phyloP scores from a whole-genome alignment of 2,329 filamentous ascomycete species.

The Alternaria sp. region DNA sequence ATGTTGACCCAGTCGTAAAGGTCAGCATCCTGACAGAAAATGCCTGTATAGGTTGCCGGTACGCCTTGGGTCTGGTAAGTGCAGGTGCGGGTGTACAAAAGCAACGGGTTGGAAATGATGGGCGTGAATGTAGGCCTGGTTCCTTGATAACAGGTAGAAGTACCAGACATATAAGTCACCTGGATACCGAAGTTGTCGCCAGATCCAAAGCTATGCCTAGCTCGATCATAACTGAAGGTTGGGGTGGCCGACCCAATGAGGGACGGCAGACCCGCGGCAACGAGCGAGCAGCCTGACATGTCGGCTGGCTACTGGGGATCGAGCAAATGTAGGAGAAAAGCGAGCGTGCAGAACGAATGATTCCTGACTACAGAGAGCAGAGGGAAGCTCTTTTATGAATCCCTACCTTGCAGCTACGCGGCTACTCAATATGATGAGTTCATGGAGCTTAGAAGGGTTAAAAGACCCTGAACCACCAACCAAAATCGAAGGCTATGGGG shows the following conservation, averaged over 20 bases:
- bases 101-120: slow-evolving; percentile 10
- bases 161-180: slow-evolving; percentile 17
- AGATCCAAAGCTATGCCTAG: background rate
- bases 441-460: background rate
- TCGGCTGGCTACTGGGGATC: background rate
- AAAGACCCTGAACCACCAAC: background rate
- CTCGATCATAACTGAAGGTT: slow-evolving; percentile 16
- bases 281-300: slow-evolving; percentile 21
- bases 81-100: slow-evolving; percentile 10
- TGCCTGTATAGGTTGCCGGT: slow-evolving; percentile 1
- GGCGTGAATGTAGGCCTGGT: slow-evolving; percentile 15
- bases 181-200: slow-evolving; percentile 17
- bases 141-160: slow-evolving; percentile 13
- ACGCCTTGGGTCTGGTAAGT: background rate
- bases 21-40: slow-evolving; percentile 4
- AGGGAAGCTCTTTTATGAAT: background rate
- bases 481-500: background rate
- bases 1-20: slow-evolving; percentile 4
- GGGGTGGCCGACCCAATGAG: slow-evolving; percentile 8
- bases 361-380: background rate
- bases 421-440: background rate
- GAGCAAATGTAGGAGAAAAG: background rate
- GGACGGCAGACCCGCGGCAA: slow-evolving; percentile 12
- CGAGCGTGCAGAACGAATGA: background rate
- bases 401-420: background rate